A percentile compares a stretch with the other conserved stretches of the same genome.
phyloP scores from a whole-genome alignment of 805 yeast genomes.

The Teunomyces atbi region DNA sequence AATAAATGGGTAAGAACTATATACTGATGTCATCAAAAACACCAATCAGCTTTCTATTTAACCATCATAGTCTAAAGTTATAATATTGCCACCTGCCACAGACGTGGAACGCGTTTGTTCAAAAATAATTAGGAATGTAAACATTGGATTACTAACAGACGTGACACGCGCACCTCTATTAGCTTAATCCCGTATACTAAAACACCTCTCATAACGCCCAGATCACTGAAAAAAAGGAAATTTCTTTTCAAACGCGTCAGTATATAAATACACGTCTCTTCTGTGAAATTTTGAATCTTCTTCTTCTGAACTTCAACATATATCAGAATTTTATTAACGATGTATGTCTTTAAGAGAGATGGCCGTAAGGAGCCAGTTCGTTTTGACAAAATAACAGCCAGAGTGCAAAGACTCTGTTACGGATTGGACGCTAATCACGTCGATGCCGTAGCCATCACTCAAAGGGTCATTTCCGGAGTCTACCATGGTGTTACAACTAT shows the following conservation, averaged over 20 bases:
- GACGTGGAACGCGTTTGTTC: conserved; percentile 1
- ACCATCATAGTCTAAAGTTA: too few species aligned
- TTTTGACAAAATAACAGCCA: conserved; percentile 94
- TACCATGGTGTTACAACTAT: conserved; percentile 95
- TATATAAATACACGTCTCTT: conserved; percentile 5
- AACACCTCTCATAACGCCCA: background rate
- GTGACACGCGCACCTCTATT: conserved; percentile 2
- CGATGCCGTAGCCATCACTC: conserved; percentile 94
- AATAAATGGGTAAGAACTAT: background rate
- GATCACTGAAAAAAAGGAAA: background rate
- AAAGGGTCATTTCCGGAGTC: conserved; percentile 92
- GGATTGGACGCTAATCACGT: conserved; percentile 90
- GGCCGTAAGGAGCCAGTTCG: conserved; percentile 94
- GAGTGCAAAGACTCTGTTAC: conserved; percentile 86
- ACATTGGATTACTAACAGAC: conserved; percentile 4
- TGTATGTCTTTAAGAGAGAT: conserved; percentile 89
- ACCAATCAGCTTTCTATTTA: background rate
- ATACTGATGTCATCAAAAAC: background rate
- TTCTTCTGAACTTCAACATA: background rate
- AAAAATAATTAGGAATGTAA: conserved; percentile 2
- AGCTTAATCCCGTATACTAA: background rate
- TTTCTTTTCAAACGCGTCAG: conserved; percentile 6
- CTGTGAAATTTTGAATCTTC: background rate
- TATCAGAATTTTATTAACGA: conserved; percentile 20
- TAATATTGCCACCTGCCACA: background rate